Evolutionary conservation across 148 eudicot species (phyloP).

Genomic region (Cornus controversa): DNA sequence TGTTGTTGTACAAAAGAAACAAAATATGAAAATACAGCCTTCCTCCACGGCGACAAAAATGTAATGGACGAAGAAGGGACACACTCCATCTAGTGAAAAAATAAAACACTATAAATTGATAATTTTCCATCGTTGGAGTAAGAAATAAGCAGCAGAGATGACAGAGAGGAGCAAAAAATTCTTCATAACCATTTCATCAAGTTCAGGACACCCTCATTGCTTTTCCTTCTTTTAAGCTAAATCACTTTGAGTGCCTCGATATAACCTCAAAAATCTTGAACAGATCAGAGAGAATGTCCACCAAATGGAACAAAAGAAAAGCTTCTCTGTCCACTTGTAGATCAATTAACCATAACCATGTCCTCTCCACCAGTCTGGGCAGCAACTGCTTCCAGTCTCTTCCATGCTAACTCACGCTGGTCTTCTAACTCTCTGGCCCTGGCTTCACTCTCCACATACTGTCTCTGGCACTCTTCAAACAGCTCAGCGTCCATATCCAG

Average conservation of each 20-base stretch:
- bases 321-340: not conserved
- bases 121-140: constrained; percentile 1
- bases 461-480: constrained; percentile 41
- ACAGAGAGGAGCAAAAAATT: not conserved
- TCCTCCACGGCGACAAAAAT: too few relatives aligned
- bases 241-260: not conserved
- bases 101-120: constrained; percentile 3
- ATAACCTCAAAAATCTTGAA: not conserved
- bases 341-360: constrained; percentile 28
- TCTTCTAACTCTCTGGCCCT: constrained; percentile 28
- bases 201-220: not conserved
- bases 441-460: constrained; percentile 28
- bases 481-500: constrained; percentile 46
- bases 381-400: constrained; percentile 43
- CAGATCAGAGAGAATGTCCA: not conserved
- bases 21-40: too few relatives aligned
- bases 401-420: constrained; percentile 38
- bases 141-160: constrained; percentile 3
- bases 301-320: not conserved
- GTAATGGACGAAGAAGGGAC: too few relatives aligned
- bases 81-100: constrained; percentile 3
- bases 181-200: not conserved
- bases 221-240: not conserved
- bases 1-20: too few relatives aligned
- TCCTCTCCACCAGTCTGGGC: constrained; percentile 27